Percentiles rank a stretch among this genome's conserved stretches.
Conservation (phyloP, 176 grass and related monocot genomes). For the Metroxylon sagu region DNA sequence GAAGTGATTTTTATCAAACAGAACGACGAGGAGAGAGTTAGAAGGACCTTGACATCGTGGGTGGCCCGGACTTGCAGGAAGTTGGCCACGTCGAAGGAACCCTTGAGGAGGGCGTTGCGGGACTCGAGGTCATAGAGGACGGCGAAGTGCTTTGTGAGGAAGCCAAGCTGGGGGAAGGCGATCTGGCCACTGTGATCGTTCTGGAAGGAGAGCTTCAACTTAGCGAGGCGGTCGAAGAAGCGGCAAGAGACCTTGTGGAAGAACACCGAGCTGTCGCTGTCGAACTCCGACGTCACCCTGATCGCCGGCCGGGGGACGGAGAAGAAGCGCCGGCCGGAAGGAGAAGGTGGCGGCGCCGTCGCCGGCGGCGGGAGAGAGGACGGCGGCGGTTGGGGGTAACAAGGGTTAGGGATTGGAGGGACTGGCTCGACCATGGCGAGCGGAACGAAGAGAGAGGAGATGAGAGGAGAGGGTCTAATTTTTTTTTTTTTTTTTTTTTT, state of each 20-base stretch:
- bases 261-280: conserved; percentile 56
- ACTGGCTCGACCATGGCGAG: conserved; percentile 18
- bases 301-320: conserved; percentile 24
- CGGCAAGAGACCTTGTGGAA: conserved; percentile 91
- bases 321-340: neutral
- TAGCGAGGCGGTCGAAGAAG: conserved; percentile 63
- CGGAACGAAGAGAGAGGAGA: conserved; percentile 12
- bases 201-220: conserved; percentile 83
- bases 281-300: conserved; percentile 77
- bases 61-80: conserved; percentile 48
- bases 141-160: conserved; percentile 61
- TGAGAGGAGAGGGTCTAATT: too few relatives aligned
- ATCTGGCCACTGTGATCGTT: conserved; percentile 46
- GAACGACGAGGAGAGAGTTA: neutral
- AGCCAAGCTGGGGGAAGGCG: conserved; percentile 35
- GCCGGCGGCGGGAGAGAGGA: conserved; percentile 4
- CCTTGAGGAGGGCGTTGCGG: conserved; percentile 58
- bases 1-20: neutral
- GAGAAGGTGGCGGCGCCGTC: neutral
- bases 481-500: too few relatives aligned
- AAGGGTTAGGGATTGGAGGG: conserved; percentile 23
- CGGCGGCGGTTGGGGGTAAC: conserved; percentile 6
- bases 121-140: conserved; percentile 62
- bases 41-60: conserved; percentile 67
- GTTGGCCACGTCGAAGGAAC: conserved; percentile 37